Conservation (phyloP, 225 moss, liverwort and hornwort genomes). For the Physcomitrium patens region DNA sequence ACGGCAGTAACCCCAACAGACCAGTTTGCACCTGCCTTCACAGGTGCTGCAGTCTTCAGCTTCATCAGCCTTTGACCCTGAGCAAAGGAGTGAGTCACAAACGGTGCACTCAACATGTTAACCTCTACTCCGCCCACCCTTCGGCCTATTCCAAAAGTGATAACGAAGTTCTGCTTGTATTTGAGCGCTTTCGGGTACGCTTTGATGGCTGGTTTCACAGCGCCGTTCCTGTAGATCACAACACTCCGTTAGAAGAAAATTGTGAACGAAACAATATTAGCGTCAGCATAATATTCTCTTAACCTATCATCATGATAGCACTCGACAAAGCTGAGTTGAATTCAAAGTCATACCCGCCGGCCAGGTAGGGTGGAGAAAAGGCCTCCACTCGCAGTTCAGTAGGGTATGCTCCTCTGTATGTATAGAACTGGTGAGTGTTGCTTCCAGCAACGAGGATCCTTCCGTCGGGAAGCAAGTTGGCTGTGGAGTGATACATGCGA, state of each 20-base stretch:
- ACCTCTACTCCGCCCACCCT: neutral
- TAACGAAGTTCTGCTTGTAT: conserved; percentile 20
- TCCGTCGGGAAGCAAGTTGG: neutral
- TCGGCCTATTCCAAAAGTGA: neutral
- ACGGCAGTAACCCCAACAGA: neutral
- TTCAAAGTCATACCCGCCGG: conserved; percentile 11
- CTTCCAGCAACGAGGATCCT: conserved; percentile 1
- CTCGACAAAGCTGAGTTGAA: neutral
- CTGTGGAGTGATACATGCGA: conserved; percentile 1
- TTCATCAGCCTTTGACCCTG: conserved; percentile 4
- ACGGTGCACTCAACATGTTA: conserved; percentile 4
- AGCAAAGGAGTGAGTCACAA: conserved; percentile 15
- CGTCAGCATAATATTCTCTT: too few species aligned
- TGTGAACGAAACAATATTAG: neutral
- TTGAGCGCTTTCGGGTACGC: neutral
- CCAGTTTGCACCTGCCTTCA: neutral
- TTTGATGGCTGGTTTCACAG: conserved; percentile 8
- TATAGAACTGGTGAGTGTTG: conserved; percentile 32
- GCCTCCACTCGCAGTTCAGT: conserved; percentile 29
- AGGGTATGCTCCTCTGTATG: conserved; percentile 1
- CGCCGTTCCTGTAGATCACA: neutral
- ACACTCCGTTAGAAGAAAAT: neutral
- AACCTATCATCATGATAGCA: neutral
- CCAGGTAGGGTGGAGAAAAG: conserved; percentile 20
- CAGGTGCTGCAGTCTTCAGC: neutral